Evolutionary conservation across 2,329 filamentous ascomycete genomes (phyloP), one percentile per base, ranked within the genome.

Genomic region (Neofusicoccum sp.): DNA sequence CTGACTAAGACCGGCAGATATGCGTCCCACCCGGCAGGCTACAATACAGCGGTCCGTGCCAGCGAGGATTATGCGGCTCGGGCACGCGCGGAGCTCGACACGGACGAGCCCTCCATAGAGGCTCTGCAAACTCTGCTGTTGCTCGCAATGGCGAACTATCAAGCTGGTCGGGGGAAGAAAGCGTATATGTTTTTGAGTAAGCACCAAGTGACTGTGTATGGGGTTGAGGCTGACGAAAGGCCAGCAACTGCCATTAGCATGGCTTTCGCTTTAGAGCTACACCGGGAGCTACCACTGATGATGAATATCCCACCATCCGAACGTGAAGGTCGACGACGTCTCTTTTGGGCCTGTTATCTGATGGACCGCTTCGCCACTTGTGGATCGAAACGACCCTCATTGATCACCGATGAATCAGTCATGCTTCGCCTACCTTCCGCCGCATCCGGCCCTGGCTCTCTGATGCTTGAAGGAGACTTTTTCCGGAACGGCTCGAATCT

Each of bases 291-390:
- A 47, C 87, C 92, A 29, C 72, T 81, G 5, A 84, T 85, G 56
- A 79, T 85, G 11, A 84, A 85, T 62, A 82, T 90, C 9, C 85
- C 86, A 0, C 82, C 87, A 0, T 79, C 86, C 3, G 92, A 96
- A 71, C 85, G 89, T 62, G 92, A 96, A 78, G 87, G 88, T 71
- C 84, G 90, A 49, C 83, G 92, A 61, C 85, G 90, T n/a, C 79
- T 96, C 1, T 96, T 96, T 75, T 96, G 92, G 92, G 89, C 90
- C 2, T 94, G 91, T 72, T 96, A 95, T 70, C 80, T 96, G 31
- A 88, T 96, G 75, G 92, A 96, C 72, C 85, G 90, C n/a, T 95
- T 94, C 69, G 84, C 89, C 68, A 86, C 90, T 1, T 92, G 90
- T 67, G 92, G 92, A 14, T 94, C 92, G 3, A 92, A 90, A 70